Conservation (phyloP, 805 yeast species). For the Ogataea nonfermentans region DNA sequence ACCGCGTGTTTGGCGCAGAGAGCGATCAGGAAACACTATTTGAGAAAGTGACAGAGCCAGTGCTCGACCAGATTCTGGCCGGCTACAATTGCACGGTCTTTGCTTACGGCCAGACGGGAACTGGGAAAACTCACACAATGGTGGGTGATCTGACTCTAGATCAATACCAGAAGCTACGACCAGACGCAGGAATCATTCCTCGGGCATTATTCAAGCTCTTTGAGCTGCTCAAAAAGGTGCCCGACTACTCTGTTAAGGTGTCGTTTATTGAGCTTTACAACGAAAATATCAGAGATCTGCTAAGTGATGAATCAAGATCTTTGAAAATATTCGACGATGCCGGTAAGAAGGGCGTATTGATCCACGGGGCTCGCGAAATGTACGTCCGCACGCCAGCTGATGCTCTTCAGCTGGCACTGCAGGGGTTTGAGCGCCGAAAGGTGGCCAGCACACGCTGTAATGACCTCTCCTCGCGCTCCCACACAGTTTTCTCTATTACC, state of each 20-base stretch:
- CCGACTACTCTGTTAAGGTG: slow-evolving; percentile 67
- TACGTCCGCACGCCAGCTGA: slow-evolving; percentile 48
- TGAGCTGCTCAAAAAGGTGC: slow-evolving; percentile 39
- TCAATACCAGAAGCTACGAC: slow-evolving; percentile 32
- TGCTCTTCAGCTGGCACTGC: slow-evolving; percentile 49
- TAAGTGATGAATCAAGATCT: slow-evolving; percentile 49
- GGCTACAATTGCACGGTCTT: slow-evolving; percentile 82
- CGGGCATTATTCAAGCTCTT: slow-evolving; percentile 58
- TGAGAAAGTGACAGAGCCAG: slow-evolving; percentile 61
- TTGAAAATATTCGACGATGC: slow-evolving; percentile 55
- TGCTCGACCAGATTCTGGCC: slow-evolving; percentile 62
- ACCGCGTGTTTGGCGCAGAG: slow-evolving; percentile 79
- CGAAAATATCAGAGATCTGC: slow-evolving; percentile 76
- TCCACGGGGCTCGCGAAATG: slow-evolving; percentile 58
- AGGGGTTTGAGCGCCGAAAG: slow-evolving; percentile 61
- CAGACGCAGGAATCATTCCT: slow-evolving; percentile 64
- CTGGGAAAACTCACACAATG: slow-evolving; percentile 83
- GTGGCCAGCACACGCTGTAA: slow-evolving; percentile 80
- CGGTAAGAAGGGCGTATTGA: slow-evolving; percentile 42
- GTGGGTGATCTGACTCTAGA: slow-evolving; percentile 59
- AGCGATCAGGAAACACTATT: slow-evolving; percentile 70
- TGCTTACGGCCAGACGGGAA: slow-evolving; percentile 81
- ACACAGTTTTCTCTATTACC: slow-evolving; percentile 73
- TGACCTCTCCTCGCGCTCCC: slow-evolving; percentile 76
- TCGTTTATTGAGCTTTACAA: slow-evolving; percentile 85